These are phyloP conservation scores for Ustilago trichophora DNA, from an alignment of 1,284 basidiomycete genomes.

Conservation along the genomic window DNA sequence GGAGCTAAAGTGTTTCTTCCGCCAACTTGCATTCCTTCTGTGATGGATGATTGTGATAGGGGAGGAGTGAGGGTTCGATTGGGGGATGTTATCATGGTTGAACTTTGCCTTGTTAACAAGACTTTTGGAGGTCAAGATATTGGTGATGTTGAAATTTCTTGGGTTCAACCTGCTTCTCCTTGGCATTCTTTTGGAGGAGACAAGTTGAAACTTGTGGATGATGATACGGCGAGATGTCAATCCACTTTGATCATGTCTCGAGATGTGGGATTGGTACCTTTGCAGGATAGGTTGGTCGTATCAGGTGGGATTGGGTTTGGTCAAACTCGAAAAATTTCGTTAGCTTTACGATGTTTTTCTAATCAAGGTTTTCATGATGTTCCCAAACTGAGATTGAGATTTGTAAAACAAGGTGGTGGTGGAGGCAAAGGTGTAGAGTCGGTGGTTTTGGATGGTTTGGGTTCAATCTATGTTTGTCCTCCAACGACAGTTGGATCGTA, in stretches of 20 bases:
- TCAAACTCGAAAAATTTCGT: constrained; percentile 8
- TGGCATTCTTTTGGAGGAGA: no score
- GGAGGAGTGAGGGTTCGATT: constrained; percentile 7
- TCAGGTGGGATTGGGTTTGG: not conserved
- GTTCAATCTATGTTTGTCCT: constrained; percentile 14
- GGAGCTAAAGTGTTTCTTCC: constrained; percentile 15
- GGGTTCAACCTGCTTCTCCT: not conserved
- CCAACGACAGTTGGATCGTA: constrained; percentile 3
- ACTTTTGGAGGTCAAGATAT: not conserved
- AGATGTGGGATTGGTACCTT: constrained; percentile 15
- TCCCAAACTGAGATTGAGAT: constrained; percentile 10
- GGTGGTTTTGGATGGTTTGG: constrained; percentile 13
- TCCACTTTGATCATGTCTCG: constrained; percentile 3
- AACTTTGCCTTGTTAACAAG: constrained; percentile 21
- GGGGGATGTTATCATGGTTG: constrained; percentile 13
- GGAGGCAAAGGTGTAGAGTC: not conserved
- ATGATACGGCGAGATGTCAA: constrained; percentile 15
- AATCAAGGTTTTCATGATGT: constrained; percentile 19
- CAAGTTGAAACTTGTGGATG: constrained; percentile 18
- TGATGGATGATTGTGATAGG: no score
- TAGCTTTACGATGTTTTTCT: constrained; percentile 20
- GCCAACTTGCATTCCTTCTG: no score
- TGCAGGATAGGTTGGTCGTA: constrained; percentile 3
- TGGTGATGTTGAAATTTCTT: constrained; percentile 11
- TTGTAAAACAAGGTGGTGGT: no score